Evolutionary conservation across 1,284 basidiomycete species (phyloP), one percentile per base, ranked within the genome.

Genomic region (Leccinum colubrinum): DNA sequence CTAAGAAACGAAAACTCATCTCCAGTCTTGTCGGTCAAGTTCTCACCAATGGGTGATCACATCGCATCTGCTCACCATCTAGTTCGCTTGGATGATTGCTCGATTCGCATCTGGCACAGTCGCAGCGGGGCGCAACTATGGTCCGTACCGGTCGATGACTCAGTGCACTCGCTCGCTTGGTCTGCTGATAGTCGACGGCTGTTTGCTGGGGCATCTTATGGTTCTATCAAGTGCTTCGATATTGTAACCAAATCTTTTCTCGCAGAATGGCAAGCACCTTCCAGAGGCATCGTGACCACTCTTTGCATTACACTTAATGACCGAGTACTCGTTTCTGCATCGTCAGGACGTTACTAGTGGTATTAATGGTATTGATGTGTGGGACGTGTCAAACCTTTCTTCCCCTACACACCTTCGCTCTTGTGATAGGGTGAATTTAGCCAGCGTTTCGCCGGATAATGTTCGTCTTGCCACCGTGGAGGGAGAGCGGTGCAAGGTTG

Each of bases 41-140:
- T 68, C 25, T 68, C 66, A 1, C 66, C 66, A 2, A 11, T 33
- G 1, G 67, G 67, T 25, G 59, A 35, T 22, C 65, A 53, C 9
- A 51, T 67, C 1, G 66, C 67, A 3, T 61, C 60, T 1, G 55
- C 14, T 6, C 39, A 52, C 17, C 39, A 17, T 27, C 3, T 17
- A 7, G 3, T 20, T 3, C 25, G 22, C 9, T 20, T n/a, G 59
- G 12, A 27, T 14, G 6, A n/a, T 4, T 4, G 2, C n/a, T 53
- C 62, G 9, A 43, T 66, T 12, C 56, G 15, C 4, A 37, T 66
- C 46, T 66, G 65, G 65, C 55, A 67, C 27, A 60, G 65, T 55
- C 20, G 37, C 30, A 67, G 58, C 4, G 63, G 65, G 6, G 43
- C 14, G 0, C 55, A 22, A 25, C 35, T 64, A 20, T 37, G 12